Evolutionary conservation across 2,329 filamentous ascomycete species (phyloP).

Genomic region (Lecanoromycetidae sp.): DNA sequence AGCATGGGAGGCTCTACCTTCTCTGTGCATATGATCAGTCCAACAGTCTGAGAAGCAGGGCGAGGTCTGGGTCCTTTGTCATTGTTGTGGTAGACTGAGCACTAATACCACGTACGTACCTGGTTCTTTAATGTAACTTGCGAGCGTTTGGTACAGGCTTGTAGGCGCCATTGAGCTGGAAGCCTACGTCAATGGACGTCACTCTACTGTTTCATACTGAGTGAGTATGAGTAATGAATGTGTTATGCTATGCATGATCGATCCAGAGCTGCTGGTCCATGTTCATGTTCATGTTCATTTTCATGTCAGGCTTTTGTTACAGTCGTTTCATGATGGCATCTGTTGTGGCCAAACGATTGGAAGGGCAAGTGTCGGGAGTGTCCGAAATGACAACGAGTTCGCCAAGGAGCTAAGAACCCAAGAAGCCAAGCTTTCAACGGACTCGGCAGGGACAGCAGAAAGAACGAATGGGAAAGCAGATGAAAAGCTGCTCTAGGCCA

Average conservation of each 20-base stretch:
- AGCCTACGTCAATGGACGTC: not conserved
- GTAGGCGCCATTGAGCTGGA: conserved; percentile 14
- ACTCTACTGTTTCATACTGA: not conserved
- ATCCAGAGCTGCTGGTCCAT: no score
- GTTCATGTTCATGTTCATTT: no score
- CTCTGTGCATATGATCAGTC: not conserved
- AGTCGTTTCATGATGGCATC: no score
- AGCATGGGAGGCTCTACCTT: conserved; percentile 12
- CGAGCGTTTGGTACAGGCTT: conserved; percentile 12
- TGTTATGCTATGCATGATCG: no score
- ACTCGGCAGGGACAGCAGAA: no score
- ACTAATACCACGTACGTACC: conserved; percentile 3
- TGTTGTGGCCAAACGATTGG: no score
- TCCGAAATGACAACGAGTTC: no score
- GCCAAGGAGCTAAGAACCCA: no score
- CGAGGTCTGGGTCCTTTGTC: not conserved
- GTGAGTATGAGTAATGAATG: not conserved
- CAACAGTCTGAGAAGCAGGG: not conserved
- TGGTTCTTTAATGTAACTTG: conserved; percentile 8
- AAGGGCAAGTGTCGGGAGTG: no score
- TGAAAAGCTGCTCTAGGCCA: not conserved
- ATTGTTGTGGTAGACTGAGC: not conserved
- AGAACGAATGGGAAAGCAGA: no score
- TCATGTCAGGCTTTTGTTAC: no score
- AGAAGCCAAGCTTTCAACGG: no score